Conservation (phyloP, 2,329 filamentous ascomycete genomes). For the Calonectria henricotiae region DNA sequence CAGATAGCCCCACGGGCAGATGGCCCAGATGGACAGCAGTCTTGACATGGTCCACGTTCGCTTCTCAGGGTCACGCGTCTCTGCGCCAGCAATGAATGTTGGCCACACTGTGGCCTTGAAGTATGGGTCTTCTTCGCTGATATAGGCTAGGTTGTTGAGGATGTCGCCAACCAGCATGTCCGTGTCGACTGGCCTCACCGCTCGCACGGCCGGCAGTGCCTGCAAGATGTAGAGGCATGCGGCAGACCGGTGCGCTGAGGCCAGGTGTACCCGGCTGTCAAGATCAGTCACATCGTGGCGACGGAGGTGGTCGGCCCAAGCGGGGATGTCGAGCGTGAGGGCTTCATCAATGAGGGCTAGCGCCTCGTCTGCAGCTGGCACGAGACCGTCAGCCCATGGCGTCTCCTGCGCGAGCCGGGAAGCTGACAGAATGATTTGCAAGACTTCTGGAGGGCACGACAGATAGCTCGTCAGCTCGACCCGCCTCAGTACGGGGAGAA, state of each 20-base stretch:
- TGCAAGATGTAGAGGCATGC: slow-evolving; percentile 67
- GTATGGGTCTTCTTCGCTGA: slow-evolving; percentile 66
- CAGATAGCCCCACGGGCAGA: slow-evolving; percentile 68
- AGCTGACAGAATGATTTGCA: slow-evolving; percentile 64
- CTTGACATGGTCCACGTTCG: slow-evolving; percentile 69
- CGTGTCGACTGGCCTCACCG: slow-evolving; percentile 60
- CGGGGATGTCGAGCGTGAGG: slow-evolving; percentile 61
- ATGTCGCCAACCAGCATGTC: slow-evolving; percentile 67
- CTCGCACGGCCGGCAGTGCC: slow-evolving; percentile 59
- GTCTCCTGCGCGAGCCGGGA: slow-evolving; percentile 63
- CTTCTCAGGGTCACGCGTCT: slow-evolving; percentile 65
- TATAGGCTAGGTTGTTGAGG: slow-evolving; percentile 66
- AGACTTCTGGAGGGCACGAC: slow-evolving; percentile 62
- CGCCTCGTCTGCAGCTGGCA: slow-evolving; percentile 57
- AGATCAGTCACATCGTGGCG: slow-evolving; percentile 58
- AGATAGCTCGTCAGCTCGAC: slow-evolving; percentile 63
- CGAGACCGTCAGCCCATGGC: slow-evolving; percentile 54
- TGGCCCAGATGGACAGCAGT: slow-evolving; percentile 63
- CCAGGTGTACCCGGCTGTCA: slow-evolving; percentile 63
- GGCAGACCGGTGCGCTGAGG: slow-evolving; percentile 65
- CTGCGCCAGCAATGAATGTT: slow-evolving; percentile 72
- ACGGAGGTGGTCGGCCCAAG: slow-evolving; percentile 62
- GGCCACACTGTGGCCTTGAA: slow-evolving; percentile 77
- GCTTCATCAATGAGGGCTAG: slow-evolving; percentile 62
- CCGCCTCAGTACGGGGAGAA: slow-evolving; percentile 61